Conservation (phyloP, 345 rosid genomes). For the Gossypium rotundifolium region DNA sequence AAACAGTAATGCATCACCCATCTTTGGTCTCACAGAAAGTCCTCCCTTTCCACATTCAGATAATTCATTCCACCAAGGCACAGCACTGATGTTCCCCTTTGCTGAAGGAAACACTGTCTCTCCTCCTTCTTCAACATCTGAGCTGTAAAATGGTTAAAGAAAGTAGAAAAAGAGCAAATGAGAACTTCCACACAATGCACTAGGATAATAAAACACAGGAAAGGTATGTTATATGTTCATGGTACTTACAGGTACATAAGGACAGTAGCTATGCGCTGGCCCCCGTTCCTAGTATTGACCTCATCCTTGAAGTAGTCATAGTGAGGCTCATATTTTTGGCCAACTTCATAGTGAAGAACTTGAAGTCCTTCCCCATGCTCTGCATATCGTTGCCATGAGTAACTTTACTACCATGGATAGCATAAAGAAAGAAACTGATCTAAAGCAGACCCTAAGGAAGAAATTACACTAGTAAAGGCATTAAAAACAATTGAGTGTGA, state of each 20-base stretch:
- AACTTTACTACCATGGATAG: background rate
- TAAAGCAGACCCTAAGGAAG: background rate
- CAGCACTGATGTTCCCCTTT: conserved; percentile 67
- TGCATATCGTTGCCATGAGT: conserved; percentile 28
- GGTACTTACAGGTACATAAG: conserved; percentile 91
- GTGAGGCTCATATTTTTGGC: conserved; percentile 94
- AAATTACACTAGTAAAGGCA: background rate
- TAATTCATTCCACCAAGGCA: conserved; percentile 87
- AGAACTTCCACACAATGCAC: background rate
- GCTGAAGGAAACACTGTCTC: conserved; percentile 93
- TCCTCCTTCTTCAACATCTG: conserved; percentile 97
- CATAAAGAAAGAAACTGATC: conserved; percentile 7
- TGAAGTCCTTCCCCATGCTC: conserved; percentile 97
- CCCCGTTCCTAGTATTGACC: conserved; percentile 79
- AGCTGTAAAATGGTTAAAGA: conserved; percentile 42
- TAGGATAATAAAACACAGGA: background rate
- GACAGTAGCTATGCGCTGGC: conserved; percentile 89
- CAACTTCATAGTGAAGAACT: conserved; percentile 85
- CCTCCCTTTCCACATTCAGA: conserved; percentile 85
- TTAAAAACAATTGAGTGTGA: background rate
- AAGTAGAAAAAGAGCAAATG: background rate
- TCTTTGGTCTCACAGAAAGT: conserved; percentile 79
- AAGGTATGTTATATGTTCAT: background rate
- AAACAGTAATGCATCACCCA: conserved; percentile 97
- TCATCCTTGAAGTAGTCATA: conserved; percentile 83